A percentile compares a stretch with the other conserved stretches of the same genome.
phyloP scores from a whole-genome alignment of 148 eudicot genomes.

The Heliamphora exappendiculata region DNA sequence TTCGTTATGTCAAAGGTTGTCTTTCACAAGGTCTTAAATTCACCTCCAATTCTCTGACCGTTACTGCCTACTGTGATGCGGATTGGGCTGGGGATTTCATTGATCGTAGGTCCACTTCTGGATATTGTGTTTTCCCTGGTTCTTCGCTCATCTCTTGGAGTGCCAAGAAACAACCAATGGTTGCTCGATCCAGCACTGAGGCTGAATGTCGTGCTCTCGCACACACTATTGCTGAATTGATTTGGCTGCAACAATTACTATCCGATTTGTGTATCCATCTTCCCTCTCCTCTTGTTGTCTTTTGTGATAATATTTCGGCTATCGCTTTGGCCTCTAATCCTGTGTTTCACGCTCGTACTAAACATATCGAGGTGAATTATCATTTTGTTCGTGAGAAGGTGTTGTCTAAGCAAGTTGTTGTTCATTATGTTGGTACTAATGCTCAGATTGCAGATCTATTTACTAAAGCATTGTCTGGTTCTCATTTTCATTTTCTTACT shows the following conservation, averaged over 20 bases:
- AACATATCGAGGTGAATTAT: not conserved
- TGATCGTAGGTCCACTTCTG: not conserved
- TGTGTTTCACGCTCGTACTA: not conserved
- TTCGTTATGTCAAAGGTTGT: not conserved
- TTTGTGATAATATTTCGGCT: not conserved
- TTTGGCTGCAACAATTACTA: not conserved
- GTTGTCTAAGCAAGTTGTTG: not conserved
- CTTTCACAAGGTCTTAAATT: not conserved
- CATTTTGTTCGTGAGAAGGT: not conserved
- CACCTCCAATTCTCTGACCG: not conserved
- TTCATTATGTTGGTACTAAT: too few species aligned
- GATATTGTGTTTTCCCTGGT: not conserved
- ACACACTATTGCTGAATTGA: not conserved
- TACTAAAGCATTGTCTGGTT: not conserved
- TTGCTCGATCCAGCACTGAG: not conserved
- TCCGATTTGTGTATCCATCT: not conserved
- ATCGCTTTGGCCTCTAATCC: not conserved
- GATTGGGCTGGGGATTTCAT: not conserved
- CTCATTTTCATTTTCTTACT: not conserved
- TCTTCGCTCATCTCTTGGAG: not conserved
- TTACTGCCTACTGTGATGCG: not conserved
- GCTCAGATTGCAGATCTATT: not conserved
- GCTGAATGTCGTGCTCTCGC: not conserved
- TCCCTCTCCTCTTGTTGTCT: not conserved
- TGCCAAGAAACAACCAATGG: not conserved